Evolutionary conservation across 2,329 filamentous ascomycete species (phyloP).

Genomic region (Penicillium janthinellum): DNA sequence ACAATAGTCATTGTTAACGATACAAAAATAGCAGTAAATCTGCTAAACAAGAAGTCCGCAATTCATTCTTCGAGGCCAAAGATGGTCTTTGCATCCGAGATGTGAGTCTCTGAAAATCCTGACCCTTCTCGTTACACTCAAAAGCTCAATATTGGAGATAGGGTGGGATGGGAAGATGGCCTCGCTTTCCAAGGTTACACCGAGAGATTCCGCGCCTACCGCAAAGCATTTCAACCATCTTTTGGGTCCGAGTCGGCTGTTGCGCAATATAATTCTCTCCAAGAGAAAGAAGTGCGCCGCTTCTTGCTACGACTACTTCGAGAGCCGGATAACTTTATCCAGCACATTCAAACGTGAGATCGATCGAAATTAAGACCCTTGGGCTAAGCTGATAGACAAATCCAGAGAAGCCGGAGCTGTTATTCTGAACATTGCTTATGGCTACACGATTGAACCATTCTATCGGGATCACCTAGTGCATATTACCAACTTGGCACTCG

Average conservation of each 20-base stretch:
- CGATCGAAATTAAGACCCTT: no score
- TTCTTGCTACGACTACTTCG: conserved; percentile 49
- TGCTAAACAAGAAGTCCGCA: conserved; percentile 38
- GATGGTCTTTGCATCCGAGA: conserved; percentile 36
- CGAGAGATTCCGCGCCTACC: conserved; percentile 42
- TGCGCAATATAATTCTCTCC: conserved; percentile 43
- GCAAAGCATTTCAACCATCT: conserved; percentile 48
- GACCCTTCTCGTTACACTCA: no score
- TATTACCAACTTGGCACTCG: conserved; percentile 43
- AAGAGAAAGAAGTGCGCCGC: conserved; percentile 49
- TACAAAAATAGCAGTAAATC: conserved; percentile 31
- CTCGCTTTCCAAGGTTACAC: conserved; percentile 41
- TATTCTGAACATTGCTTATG: conserved; percentile 49
- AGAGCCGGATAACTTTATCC: conserved; percentile 40
- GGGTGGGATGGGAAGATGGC: conserved; percentile 41
- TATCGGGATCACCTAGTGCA: conserved; percentile 48
- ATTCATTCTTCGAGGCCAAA: conserved; percentile 35
- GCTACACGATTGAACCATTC: conserved; percentile 48
- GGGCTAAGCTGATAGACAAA: neutral
- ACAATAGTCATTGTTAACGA: conserved; percentile 43
- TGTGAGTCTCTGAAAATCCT: conserved; percentile 31
- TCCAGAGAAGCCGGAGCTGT: conserved; percentile 41
- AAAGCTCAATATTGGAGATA: conserved; percentile 8
- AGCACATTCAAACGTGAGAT: conserved; percentile 48
- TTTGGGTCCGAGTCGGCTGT: conserved; percentile 44